Evolutionary conservation across 441 rosid genomes (phyloP), one percentile per base, ranked within the genome.

Genomic region (Macaranga tanarius): DNA sequence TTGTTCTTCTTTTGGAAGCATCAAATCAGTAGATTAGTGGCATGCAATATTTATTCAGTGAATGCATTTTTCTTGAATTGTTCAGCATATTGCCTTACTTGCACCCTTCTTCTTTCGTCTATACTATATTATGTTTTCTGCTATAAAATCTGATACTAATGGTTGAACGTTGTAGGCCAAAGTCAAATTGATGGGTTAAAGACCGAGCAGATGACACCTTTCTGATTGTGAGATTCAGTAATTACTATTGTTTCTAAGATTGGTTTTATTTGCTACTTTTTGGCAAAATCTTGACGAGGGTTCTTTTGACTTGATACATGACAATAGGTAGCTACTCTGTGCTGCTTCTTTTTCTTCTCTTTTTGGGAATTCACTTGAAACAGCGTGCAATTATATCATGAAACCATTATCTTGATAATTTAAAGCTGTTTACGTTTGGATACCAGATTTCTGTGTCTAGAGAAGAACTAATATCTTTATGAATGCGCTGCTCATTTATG

Each of bases 81-180:
- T 38, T 55, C 11, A 17, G 23, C 42, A 34, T 64, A 17, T 59
- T 47, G n/a, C 10, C 61, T 9, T 63, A 10, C 40, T 38, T 71
- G 17, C 48, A 15, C 51, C 62, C 15, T 10, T 56, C 1, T 38
- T n/a, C 40, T 16, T 70, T 64, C 5, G 1, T 67, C 20, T 6
- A 59, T 58, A 15, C 4, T 2, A 47, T 68, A 72, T 34, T 47
- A 48, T 4, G 13, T 48, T 44, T 61, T 78, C 44, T 20, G 0
- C 28, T 22, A 25, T 28, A 63, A 73, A 68, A 47, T 66, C 26
- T 50, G 51, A 77, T 72, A 34, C 40, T 16, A 23, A 48, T 60
- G 12, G 28, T 57, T 61, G 11, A 70, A 62, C 70, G 73, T 74
- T 81, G 28, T 73, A 85, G 88, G 86, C 42, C 88, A 79, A 78